phyloP scores from a whole-genome alignment of 805 yeast genomes.

The Debaryomyces castellii region DNA sequence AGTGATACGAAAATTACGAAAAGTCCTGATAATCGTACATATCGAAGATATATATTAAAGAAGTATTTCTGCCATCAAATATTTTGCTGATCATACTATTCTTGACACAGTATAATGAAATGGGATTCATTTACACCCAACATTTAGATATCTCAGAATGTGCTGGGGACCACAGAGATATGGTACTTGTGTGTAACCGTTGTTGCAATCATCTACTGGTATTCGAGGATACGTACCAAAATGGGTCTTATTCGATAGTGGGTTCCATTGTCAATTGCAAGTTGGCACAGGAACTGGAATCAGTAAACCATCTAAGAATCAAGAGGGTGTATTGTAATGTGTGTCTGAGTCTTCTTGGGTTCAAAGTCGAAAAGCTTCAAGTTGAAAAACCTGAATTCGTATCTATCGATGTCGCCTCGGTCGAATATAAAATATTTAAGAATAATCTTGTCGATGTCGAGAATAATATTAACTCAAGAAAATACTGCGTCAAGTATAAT shows the following conservation, averaged over 20 bases:
- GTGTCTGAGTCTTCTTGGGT: constrained; percentile 14
- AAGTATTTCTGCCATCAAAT: too few relatives aligned
- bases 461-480: constrained; percentile 4
- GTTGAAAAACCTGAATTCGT: constrained; percentile 3
- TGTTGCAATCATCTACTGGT: constrained; percentile 10
- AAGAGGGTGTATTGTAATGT: constrained; percentile 9
- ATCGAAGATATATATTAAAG: not conserved
- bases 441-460: constrained; percentile 11
- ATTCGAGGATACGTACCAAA: not conserved
- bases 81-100: too few relatives aligned
- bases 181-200: constrained; percentile 6
- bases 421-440: constrained; percentile 8
- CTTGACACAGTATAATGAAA: not conserved
- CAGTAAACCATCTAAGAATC: constrained; percentile 3
- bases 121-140: not conserved
- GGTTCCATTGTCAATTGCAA: constrained; percentile 5
- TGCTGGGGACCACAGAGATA: not conserved
- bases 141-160: not conserved
- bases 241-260: not conserved
- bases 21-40: not conserved
- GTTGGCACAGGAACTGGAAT: constrained; percentile 2
- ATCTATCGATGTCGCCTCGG: constrained; percentile 5
- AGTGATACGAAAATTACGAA: not conserved
- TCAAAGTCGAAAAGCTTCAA: constrained; percentile 9
- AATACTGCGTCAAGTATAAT: not conserved